These are phyloP conservation scores for Chrysoporthe austroafricana DNA, from an alignment of 2,329 filamentous ascomycete genomes.

Conservation along the genomic window DNA sequence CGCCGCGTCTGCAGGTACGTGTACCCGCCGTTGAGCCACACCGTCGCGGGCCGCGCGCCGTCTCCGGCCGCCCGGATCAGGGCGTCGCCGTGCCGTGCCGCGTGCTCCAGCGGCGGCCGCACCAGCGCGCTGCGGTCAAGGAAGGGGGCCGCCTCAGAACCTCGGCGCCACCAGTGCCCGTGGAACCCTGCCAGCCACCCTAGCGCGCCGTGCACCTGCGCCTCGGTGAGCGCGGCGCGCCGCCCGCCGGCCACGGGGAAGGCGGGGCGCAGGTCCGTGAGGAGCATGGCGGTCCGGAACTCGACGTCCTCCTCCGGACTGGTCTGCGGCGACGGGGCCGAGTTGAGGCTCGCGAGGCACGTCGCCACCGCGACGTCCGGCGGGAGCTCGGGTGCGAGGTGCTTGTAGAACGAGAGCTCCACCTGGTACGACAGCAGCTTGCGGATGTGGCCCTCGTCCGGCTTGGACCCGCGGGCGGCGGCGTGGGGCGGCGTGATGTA, in stretches of 20 bases:
- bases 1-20: conserved; percentile 68
- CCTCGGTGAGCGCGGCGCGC: conserved; percentile 47
- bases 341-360: conserved; percentile 51
- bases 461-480: conserved; percentile 27
- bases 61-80: not conserved
- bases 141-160: conserved; percentile 5
- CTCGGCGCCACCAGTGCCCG: conserved; percentile 51
- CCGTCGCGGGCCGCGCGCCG: conserved; percentile 31
- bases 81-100: conserved; percentile 23
- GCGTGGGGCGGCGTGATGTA: conserved; percentile 57
- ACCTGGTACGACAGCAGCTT: conserved; percentile 71
- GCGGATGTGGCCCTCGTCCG: conserved; percentile 64
- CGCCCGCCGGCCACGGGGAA: conserved; percentile 63
- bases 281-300: conserved; percentile 56
- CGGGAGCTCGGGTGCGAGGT: conserved; percentile 55
- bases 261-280: conserved; percentile 57
- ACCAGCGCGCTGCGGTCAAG: conserved; percentile 42
- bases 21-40: conserved; percentile 71
- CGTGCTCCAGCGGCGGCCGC: conserved; percentile 60
- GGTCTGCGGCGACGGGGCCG: conserved; percentile 29
- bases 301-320: conserved; percentile 33
- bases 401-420: conserved; percentile 67
- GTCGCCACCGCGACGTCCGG: conserved; percentile 51
- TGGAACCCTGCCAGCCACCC: conserved; percentile 69
- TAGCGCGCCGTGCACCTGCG: conserved; percentile 57